A percentile compares a stretch with the other conserved stretches of the same genome.
Conservation (phyloP, 2,329 filamentous ascomycete genomes). For the Alternaria sp. region DNA sequence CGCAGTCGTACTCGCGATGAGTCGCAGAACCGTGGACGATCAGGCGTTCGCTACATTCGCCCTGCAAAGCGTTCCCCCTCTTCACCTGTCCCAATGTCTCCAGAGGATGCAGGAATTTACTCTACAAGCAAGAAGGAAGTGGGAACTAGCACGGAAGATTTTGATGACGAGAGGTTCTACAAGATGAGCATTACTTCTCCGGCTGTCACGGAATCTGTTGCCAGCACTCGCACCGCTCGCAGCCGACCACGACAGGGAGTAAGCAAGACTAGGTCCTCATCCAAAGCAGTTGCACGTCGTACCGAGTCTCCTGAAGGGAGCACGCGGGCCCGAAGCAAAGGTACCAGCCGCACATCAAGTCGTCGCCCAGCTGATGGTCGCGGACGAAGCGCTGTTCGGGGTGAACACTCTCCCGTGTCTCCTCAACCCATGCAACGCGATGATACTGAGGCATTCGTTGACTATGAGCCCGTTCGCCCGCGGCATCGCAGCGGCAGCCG, state of each 20-base stretch:
- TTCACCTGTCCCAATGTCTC: constrained; percentile 93
- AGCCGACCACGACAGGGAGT: constrained; percentile 45
- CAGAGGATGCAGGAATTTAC: constrained; percentile 70
- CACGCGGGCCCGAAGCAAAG: constrained; percentile 40
- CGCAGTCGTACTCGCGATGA: constrained; percentile 62
- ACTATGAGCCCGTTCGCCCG: constrained; percentile 67
- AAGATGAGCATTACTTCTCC: constrained; percentile 52
- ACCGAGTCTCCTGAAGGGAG: constrained; percentile 48
- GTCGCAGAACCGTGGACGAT: constrained; percentile 76
- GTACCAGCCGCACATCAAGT: constrained; percentile 47
- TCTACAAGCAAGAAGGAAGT: constrained; percentile 57
- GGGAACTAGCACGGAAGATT: constrained; percentile 56
- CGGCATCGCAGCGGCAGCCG: constrained; percentile 63
- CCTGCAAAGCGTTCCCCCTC: constrained; percentile 86
- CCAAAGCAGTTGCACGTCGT: constrained; percentile 44
- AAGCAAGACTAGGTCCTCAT: constrained; percentile 50
- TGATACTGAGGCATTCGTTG: constrained; percentile 64
- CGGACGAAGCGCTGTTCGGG: constrained; percentile 47
- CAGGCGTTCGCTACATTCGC: constrained; percentile 71
- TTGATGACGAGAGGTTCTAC: constrained; percentile 60
- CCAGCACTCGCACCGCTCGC: constrained; percentile 47
- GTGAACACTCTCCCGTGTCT: constrained; percentile 76
- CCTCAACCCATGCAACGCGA: constrained; percentile 76
- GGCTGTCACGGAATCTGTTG: constrained; percentile 49
- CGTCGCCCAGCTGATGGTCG: constrained; percentile 48